Percentiles rank a stretch among this genome's conserved stretches.
Evolutionary conservation across 140 eudicot genomes (phyloP).

Genomic region (Erigeron philadelphicus): DNA sequence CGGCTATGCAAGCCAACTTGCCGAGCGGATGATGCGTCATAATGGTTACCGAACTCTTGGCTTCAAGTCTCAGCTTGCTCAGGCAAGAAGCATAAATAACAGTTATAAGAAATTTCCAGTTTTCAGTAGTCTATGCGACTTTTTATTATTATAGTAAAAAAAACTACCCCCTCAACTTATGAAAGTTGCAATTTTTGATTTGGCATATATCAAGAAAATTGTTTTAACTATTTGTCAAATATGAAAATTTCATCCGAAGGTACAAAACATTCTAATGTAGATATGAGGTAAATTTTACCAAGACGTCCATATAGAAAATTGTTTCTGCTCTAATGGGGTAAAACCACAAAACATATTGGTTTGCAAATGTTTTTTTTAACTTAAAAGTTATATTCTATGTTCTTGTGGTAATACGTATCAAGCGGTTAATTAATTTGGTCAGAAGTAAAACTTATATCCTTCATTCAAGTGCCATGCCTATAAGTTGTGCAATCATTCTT

Average conservation of each 20-base stretch:
- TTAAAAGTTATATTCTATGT: neutral
- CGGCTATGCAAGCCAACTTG: conserved; percentile 93
- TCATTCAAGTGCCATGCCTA: neutral
- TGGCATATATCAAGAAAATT: neutral
- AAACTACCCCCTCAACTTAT: neutral
- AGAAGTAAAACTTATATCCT: neutral
- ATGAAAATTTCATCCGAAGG: conserved; percentile 3
- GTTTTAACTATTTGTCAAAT: neutral
- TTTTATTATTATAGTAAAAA: neutral
- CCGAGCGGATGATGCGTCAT: conserved; percentile 81
- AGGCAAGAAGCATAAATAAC: conserved; percentile 37
- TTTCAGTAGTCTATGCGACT: neutral
- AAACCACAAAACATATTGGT: neutral
- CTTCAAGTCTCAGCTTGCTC: conserved; percentile 81
- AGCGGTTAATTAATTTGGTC: neutral
- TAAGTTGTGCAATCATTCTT: neutral
- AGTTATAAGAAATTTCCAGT: neutral
- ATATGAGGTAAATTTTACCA: neutral
- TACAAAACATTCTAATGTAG: neutral
- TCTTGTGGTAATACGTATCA: neutral
- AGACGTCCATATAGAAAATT: neutral
- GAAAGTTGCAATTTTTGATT: neutral
- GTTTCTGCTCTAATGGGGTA: neutral
- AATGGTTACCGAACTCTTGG: conserved; percentile 85
- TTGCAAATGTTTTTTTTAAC: neutral